phyloP scores from a whole-genome alignment of 1,284 basidiomycete genomes.

The Grifola frondosa region DNA sequence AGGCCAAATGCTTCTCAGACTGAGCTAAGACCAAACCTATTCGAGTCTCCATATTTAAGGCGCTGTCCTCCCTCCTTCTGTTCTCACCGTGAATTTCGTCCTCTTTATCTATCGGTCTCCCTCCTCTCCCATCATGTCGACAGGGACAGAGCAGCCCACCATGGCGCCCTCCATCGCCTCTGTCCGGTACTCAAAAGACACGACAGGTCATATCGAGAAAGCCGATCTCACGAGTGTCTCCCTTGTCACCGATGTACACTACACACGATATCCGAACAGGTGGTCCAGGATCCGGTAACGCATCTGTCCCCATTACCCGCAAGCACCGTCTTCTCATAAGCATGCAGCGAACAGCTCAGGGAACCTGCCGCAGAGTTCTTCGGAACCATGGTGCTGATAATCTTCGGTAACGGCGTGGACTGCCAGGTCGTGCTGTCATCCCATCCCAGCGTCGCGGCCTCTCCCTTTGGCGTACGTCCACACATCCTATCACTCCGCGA shows the following conservation, averaged over 20 bases:
- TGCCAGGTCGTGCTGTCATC: conserved; percentile 62
- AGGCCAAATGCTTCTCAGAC: too few species aligned
- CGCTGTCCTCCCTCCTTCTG: not conserved
- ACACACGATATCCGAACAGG: conserved; percentile 45
- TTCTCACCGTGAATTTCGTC: conserved; percentile 2
- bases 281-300: conserved; percentile 59
- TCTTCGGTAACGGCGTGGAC: conserved; percentile 64
- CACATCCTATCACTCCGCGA: not conserved
- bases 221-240: conserved; percentile 4
- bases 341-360: conserved; percentile 42
- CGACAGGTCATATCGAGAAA: conserved; percentile 18
- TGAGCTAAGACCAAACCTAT: too few species aligned
- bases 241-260: conserved; percentile 21
- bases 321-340: conserved; percentile 2
- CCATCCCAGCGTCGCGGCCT: conserved; percentile 48
- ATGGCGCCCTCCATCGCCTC: conserved; percentile 13
- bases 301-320: not conserved
- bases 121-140: conserved; percentile 13
- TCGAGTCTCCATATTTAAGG: too few species aligned
- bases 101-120: conserved; percentile 1
- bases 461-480: conserved; percentile 60
- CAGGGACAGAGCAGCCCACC: conserved; percentile 9
- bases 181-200: conserved; percentile 10
- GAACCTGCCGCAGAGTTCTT: conserved; percentile 72
- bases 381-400: conserved; percentile 63